Evolutionary conservation across 257 asterid species (phyloP), one percentile per base, ranked within the genome.

Genomic region (Avicennia marina): DNA sequence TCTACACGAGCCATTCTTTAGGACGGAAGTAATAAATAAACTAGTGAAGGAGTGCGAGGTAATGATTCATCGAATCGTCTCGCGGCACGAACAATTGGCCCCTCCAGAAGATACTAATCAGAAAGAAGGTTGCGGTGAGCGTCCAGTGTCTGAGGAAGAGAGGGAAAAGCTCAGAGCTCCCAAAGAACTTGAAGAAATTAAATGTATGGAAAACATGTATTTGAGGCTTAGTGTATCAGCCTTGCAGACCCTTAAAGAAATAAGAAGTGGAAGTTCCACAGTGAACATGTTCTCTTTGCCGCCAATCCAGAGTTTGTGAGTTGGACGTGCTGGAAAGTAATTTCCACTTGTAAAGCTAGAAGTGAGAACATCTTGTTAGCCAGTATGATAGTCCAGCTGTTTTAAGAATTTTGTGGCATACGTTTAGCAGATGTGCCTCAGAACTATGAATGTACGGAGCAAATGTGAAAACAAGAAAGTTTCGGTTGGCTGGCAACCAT

Each of bases 221-320:
- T 20, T 77, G 66, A 86, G 65, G 71, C 94, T 75, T 32, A 79
- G 82, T 0, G 56, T 70, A 65, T 86, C 89, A 1, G 91, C 95
- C 11, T 44, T 86, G 25, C 58, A 75, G 27, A 79, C 85, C 38
- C 53, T 89, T 64, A 78, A 82, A 66, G 81, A 79, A 60, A 78
- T 83, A 59, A 74, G 87, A 39, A 66, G 83, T 20, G 77, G 91
- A 53, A 89, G 94, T 56, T 89, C 95, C 32, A 85, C 90, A 0
- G 72, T 71, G 1, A 74, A 70, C 73, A 45, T 68, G 74, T 85
- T 85, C 61, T 80, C 96, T 6, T 74, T 85, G 75, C 95, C 95
- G 2, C 96, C 94, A 4, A 64, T 85, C 67, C 73, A 68, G 13
- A 29, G n/a, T n/a, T n/a, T n/a, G n/a, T n/a, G n/a, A n/a, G n/a